Evolutionary conservation across 108 stramenopile species (phyloP).

Genomic region (Ochromonas danica): DNA sequence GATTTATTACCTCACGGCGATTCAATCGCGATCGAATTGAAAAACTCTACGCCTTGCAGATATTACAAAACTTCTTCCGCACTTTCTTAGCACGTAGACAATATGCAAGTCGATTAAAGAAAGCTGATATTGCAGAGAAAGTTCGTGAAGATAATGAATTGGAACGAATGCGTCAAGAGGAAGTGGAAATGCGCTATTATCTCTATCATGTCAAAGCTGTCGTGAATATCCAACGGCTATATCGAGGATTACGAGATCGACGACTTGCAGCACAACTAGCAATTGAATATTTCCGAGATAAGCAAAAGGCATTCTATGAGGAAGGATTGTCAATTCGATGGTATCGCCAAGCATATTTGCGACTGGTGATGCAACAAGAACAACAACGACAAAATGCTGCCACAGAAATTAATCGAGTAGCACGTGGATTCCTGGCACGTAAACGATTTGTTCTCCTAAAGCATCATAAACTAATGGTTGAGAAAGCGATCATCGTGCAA

Average conservation of each 20-base stretch:
- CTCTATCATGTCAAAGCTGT: not conserved
- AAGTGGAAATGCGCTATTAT: conserved; percentile 22
- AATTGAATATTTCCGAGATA: conserved; percentile 5
- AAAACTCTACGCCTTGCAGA: conserved; percentile 1
- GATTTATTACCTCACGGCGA: not conserved
- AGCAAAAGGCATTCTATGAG: not conserved
- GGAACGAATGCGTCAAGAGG: conserved; percentile 4
- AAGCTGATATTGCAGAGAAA: not conserved
- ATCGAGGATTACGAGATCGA: conserved; percentile 11
- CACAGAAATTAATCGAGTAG: conserved; percentile 1
- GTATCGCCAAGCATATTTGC: too few relatives aligned
- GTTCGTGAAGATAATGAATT: conserved; percentile 21
- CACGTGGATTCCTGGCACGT: not conserved
- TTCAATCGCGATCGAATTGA: not conserved
- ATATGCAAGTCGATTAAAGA: not conserved
- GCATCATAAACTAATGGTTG: not conserved
- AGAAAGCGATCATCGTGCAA: conserved; percentile 1
- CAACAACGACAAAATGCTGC: not conserved
- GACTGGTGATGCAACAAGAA: not conserved
- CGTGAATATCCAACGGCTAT: conserved; percentile 8
- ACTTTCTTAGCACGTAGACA: not conserved
- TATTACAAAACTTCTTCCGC: conserved; percentile 21
- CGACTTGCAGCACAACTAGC: not conserved
- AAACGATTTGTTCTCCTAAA: not conserved
- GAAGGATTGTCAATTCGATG: not conserved